Percentiles rank a stretch among this genome's conserved stretches.
These are phyloP conservation scores for Dendrobium nobile DNA, from an alignment of 106 monocot species.

Conservation along the genomic window DNA sequence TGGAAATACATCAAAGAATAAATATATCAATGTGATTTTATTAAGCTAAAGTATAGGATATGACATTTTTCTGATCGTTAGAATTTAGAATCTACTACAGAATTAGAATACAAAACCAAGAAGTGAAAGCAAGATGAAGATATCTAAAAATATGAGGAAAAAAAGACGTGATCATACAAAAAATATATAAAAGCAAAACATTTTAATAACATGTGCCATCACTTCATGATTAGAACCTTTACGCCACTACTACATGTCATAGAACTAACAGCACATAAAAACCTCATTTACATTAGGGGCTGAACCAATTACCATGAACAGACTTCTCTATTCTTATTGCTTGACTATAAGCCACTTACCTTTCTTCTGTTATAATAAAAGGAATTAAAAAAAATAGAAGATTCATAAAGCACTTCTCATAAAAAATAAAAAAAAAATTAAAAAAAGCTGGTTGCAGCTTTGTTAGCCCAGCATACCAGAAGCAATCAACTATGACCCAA, in stretches of 20 bases:
- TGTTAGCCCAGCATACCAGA: not conserved
- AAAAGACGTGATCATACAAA: not conserved
- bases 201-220: not conserved
- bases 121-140: not conserved
- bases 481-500: not conserved
- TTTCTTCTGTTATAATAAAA: not conserved
- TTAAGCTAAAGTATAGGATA: not conserved
- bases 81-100: not conserved
- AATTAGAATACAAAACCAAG: not conserved
- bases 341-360: too few species aligned
- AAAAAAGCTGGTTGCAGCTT: too few species aligned
- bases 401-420: not conserved
- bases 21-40: not conserved
- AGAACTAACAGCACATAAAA: not conserved
- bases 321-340: not conserved
- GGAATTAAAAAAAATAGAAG: not conserved
- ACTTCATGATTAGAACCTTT: not conserved
- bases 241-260: not conserved
- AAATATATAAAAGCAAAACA: not conserved
- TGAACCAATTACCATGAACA: not conserved
- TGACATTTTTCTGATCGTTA: not conserved
- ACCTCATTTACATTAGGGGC: not conserved
- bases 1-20: not conserved
- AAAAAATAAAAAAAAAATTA: not conserved
- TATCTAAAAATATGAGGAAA: not conserved